Conservation (phyloP, 768 basidiomycete genomes). For the Amylocystis lapponica region DNA sequence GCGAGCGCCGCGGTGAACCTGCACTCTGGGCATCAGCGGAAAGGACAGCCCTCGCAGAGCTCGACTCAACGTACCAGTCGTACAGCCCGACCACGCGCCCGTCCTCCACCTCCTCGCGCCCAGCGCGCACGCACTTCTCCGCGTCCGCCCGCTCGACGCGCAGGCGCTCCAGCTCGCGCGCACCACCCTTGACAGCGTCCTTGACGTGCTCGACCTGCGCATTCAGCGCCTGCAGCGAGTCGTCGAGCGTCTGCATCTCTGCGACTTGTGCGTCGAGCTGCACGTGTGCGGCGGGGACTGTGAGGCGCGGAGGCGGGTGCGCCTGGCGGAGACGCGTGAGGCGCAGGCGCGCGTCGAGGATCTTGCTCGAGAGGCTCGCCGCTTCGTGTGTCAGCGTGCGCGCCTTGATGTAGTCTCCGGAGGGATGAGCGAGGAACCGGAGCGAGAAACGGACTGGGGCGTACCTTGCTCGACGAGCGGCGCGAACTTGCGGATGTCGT, state of each 20-base stretch:
- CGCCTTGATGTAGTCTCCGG: constrained; percentile 54
- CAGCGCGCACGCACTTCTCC: constrained; percentile 59
- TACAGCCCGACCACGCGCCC: constrained; percentile 58
- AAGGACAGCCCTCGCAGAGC: not conserved
- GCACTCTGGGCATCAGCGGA: not conserved
- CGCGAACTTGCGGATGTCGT: constrained; percentile 56
- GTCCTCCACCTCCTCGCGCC: constrained; percentile 52
- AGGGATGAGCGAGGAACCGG: not conserved
- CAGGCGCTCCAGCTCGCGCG: constrained; percentile 50
- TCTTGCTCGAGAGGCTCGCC: constrained; percentile 60
- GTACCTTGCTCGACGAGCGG: constrained; percentile 66
- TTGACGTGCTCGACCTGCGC: constrained; percentile 48
- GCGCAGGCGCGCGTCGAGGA: constrained; percentile 76
- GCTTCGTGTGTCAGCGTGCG: constrained; percentile 49
- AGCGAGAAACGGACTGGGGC: constrained; percentile 2
- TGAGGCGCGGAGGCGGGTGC: constrained; percentile 76
- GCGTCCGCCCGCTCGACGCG: constrained; percentile 59
- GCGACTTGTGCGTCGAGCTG: constrained; percentile 71
- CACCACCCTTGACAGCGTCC: constrained; percentile 52
- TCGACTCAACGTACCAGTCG: constrained; percentile 48
- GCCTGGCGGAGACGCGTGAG: constrained; percentile 77
- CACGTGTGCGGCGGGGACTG: constrained; percentile 66
- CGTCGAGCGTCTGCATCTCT: constrained; percentile 73
- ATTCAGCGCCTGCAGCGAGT: constrained; percentile 52
- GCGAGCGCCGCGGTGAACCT: constrained; percentile 71